Evolutionary conservation across 108 stramenopile species (phyloP).

Genomic region (Skeletonema grethae): DNA sequence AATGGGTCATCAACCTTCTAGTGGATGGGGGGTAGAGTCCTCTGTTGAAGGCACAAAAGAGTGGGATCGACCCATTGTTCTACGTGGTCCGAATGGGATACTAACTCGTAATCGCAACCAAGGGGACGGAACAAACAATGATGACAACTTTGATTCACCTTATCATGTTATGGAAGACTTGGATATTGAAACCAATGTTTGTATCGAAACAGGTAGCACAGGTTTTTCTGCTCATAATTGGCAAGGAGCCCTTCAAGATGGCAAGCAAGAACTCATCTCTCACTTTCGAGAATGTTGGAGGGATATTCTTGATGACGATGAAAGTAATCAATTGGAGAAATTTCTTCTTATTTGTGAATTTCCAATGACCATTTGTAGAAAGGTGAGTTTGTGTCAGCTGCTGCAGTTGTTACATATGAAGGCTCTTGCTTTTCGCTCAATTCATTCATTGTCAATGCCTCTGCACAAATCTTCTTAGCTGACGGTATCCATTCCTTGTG

Average conservation of each 20-base stretch:
- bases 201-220: slow-evolving; percentile 44
- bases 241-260: slow-evolving; percentile 63
- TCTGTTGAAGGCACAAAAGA: slow-evolving; percentile 35
- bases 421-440: neutral
- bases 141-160: slow-evolving; percentile 33
- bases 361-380: slow-evolving; percentile 76
- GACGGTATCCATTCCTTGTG: slow-evolving; percentile 53
- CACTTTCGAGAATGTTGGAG: slow-evolving; percentile 58
- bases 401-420: neutral
- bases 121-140: slow-evolving; percentile 3
- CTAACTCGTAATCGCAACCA: slow-evolving; percentile 38
- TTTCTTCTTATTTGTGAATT: slow-evolving; percentile 71
- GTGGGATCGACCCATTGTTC: slow-evolving; percentile 62
- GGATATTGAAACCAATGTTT: slow-evolving; percentile 38
- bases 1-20: slow-evolving; percentile 1
- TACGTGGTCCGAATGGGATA: slow-evolving; percentile 76
- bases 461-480: slow-evolving; percentile 9
- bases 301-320: slow-evolving; percentile 70
- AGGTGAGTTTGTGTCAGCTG: slow-evolving; percentile 38
- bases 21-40: slow-evolving; percentile 49
- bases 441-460: neutral
- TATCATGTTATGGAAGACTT: slow-evolving; percentile 61
- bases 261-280: slow-evolving; percentile 55
- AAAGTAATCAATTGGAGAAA: slow-evolving; percentile 58
- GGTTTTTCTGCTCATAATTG: slow-evolving; percentile 59